These are phyloP conservation scores for Neurospora sp. DNA, from an alignment of 495 filamentous ascomycete genomes.

Conservation along the genomic window DNA sequence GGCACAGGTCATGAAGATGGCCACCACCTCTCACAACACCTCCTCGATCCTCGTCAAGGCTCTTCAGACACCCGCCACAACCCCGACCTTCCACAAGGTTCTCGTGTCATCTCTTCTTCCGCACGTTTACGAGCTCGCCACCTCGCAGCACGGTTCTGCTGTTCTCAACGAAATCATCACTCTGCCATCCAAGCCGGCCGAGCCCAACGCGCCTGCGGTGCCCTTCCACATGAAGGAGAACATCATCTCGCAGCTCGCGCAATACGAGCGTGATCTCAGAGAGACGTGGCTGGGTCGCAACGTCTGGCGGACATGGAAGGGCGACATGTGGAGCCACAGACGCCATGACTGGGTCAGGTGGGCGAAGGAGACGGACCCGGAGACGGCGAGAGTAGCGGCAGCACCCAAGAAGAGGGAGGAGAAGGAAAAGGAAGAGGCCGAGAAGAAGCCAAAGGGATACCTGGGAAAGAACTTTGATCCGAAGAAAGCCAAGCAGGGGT, in stretches of 20 bases:
- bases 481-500: background rate
- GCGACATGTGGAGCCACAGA: constrained; percentile 62
- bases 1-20: constrained; percentile 27
- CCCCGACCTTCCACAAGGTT: constrained; percentile 42
- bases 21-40: constrained; percentile 26
- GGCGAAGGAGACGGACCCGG: constrained; percentile 45
- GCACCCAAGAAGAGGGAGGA: constrained; percentile 11
- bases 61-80: constrained; percentile 47
- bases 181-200: constrained; percentile 37
- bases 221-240: constrained; percentile 45
- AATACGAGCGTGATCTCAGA: constrained; percentile 53
- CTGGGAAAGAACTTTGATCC: background rate
- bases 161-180: constrained; percentile 70
- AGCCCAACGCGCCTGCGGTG: constrained; percentile 23
- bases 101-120: constrained; percentile 40
- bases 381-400: constrained; percentile 16
- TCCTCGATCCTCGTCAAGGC: constrained; percentile 63
- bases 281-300: constrained; percentile 66
- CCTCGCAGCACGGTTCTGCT: constrained; percentile 62
- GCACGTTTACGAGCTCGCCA: constrained; percentile 51
- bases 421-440: constrained; percentile 2
- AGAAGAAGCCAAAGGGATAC: background rate
- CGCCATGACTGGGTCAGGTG: constrained; percentile 59
- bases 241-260: constrained; percentile 33
- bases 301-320: constrained; percentile 86